Percentiles rank a stretch among this genome's conserved stretches.
Evolutionary conservation across 2,329 filamentous ascomycete species (phyloP).

Genomic region (Graphilbum fragrans): DNA sequence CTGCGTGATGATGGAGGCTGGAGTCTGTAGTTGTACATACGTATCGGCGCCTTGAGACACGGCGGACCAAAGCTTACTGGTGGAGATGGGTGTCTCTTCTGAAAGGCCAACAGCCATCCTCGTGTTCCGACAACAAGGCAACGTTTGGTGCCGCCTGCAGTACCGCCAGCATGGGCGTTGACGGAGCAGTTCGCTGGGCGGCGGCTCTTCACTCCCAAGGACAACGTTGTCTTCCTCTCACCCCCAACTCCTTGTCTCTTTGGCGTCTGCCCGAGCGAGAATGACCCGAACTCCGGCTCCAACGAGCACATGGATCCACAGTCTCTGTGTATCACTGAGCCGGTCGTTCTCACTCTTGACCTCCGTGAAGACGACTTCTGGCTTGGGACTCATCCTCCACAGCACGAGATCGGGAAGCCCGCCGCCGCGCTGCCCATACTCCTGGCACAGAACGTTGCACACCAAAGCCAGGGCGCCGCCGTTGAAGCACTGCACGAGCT

Average conservation of each 20-base stretch:
- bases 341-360: slow-evolving; percentile 84
- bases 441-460: slow-evolving; percentile 91
- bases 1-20: no score
- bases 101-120: no score
- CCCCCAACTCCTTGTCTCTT: slow-evolving; percentile 25
- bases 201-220: no score
- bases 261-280: slow-evolving; percentile 54
- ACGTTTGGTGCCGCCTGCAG: no score
- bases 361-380: slow-evolving; percentile 53
- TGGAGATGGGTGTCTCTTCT: no score
- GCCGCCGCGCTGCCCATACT: slow-evolving; percentile 75
- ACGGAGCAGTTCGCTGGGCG: no score
- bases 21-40: no score
- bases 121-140: no score
- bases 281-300: slow-evolving; percentile 79
- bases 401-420: slow-evolving; percentile 89
- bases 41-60: no score
- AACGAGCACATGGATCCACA: slow-evolving; percentile 92
- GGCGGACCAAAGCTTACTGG: no score
- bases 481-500: slow-evolving; percentile 67
- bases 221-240: neutral
- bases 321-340: slow-evolving; percentile 84
- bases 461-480: slow-evolving; percentile 71
- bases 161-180: no score
- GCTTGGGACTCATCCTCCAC: slow-evolving; percentile 45